Base-by-base conservation (phyloP, 352 stramenopile species). In the Hyaloperonospora arabidopsidis region DNA sequence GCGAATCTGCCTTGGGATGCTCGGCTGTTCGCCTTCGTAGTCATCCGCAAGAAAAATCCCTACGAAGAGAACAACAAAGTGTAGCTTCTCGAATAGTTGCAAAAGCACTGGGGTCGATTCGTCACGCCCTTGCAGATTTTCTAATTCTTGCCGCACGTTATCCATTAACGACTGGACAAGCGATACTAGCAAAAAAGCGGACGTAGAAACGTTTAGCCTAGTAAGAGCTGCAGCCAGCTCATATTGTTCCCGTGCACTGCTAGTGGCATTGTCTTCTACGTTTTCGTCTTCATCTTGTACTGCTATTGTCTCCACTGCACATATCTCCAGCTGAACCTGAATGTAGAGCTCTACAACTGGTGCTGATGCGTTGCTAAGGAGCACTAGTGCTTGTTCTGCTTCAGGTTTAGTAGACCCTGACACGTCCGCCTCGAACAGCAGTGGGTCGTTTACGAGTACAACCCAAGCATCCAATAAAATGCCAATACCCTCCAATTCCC, bases 261-360 rank as follows among this genome's bases (percentile, higher is more conserved):
- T 87, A 23, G 74, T 66, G 6, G 79, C 82, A 34, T 87, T 82
- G 65, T 90, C 79, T 57, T 93, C 81, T 35, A 92, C 79, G 32
- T 93, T 81, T 66, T 93, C 81, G 38, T 90, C 73, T 62, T 93
- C 79, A 54, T 90, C 77, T 44, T 88, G 68, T 1, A 89, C 81
- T 0, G 72, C 72, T 15, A 88, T 48, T 8, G 73, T 79, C 32
- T 92, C 79, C 2, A 84, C 67, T 4, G 70, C 62, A 45, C 77
- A 86, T 32, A 93, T 45, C 45, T 88, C 81, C 17, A 92, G 53
- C 35, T 89, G 79, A 12, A 80, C 65, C 38, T 89, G 81, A 35
- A 93, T 52, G 36, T 93, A 93, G 8, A 92, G 61, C 43, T 87
- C 63, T 5, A 93, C 58, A 2, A 92, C 79, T 1, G 76, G 74